Base-by-base conservation (phyloP, 306 rosid genomes). In the Delonix regia region DNA sequence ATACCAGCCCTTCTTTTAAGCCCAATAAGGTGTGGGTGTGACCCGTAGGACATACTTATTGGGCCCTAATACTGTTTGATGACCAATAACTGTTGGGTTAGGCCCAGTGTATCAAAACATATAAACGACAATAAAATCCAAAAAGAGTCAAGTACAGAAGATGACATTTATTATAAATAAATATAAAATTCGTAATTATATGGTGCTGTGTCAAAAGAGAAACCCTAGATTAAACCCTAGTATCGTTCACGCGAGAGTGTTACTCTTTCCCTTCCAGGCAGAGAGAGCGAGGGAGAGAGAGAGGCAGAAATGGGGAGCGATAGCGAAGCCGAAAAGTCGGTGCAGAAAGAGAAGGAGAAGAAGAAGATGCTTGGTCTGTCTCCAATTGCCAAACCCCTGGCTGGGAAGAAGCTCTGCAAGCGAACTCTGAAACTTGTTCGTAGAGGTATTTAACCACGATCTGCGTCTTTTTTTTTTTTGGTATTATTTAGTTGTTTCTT, bases 361-460 rank as follows among this genome's bases (percentile, higher is more conserved):
- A 92, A 93, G 96, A 96, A 89, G 92, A 45, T 88, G 9, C 77
- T 76, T 1, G 92, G 91, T 1, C 69, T 96, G 42, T 90, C 97
- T 21, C 97, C 99, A 8, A 93, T 96, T 62, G 98, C 99, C 3
- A 96, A 89, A 64, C 99, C 99, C 38, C 97, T 96, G 2, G 97
- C 99, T 0, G 97, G 99, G 12, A 96, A 96, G 84, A 96, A 93
- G 87, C 94, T 96, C 68, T 90, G 86, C 82, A 96, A 93, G 86
- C 86, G 90, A 52, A 89, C 97, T 21, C 88, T 96, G 8, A 96
- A 96, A 87, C 97, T 96, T 52, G 95, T 93, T 71, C 97, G 97
- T 9, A 85, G 72, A 89, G 99, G 99, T 94, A 76, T 81, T 1
- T 36, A 9, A 19, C 18, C 28, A 24, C 25, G 11, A 63, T 18